A percentile compares a stretch with the other conserved stretches of the same genome.
phyloP scores from a whole-genome alignment of 2,329 filamentous ascomycete genomes.

The Exophiala sideris region DNA sequence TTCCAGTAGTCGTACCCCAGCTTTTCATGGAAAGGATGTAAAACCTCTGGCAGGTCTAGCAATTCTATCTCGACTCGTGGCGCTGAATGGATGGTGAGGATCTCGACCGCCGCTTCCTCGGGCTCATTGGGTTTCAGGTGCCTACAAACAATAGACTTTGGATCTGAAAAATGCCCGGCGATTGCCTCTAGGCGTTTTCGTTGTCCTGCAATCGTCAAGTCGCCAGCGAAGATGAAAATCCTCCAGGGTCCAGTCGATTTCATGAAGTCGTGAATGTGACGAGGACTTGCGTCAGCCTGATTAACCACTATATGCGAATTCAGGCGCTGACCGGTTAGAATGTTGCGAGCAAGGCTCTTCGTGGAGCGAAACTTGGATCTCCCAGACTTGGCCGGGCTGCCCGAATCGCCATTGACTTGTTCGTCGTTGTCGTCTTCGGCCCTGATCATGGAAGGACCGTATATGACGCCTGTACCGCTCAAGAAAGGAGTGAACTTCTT shows the following conservation, averaged over 20 bases:
- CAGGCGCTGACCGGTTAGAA: constrained; percentile 51
- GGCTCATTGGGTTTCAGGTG: constrained; percentile 39
- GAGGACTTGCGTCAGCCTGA: constrained; percentile 39
- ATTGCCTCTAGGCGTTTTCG: constrained; percentile 47
- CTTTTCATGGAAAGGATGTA: constrained; percentile 46
- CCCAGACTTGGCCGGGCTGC: constrained; percentile 44
- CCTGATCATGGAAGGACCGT: background rate
- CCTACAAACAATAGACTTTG: constrained; percentile 43
- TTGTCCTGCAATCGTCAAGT: constrained; percentile 47
- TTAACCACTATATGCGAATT: constrained; percentile 37
- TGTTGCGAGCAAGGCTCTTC: constrained; percentile 57
- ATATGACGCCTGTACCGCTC: background rate
- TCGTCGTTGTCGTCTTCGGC: background rate
- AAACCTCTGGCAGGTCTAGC: constrained; percentile 50
- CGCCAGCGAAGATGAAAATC: constrained; percentile 57
- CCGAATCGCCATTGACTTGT: background rate
- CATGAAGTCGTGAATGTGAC: constrained; percentile 37
- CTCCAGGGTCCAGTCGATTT: constrained; percentile 39
- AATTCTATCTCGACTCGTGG: constrained; percentile 50
- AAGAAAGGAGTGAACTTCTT: background rate
- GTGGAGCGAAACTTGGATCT: constrained; percentile 64
- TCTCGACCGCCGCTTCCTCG: constrained; percentile 54
- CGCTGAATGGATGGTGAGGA: constrained; percentile 59
- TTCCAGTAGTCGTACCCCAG: constrained; percentile 57
- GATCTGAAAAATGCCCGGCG: constrained; percentile 42